Conservation (phyloP, 179 eudicot species). For the Drosera spatulata region DNA sequence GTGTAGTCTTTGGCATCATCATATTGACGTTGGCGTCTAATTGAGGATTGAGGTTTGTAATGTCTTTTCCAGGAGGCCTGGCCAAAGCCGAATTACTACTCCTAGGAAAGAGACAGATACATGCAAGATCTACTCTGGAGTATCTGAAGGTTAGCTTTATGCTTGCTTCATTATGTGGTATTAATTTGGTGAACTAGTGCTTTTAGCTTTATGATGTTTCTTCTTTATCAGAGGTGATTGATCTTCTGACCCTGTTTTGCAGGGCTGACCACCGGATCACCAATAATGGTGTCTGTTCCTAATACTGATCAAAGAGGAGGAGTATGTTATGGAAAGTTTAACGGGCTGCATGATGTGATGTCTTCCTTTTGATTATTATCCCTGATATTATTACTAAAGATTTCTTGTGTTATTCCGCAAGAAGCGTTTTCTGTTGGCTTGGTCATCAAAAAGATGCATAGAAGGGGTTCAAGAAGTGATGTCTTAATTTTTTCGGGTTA, state of each 20-base stretch:
- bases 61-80: constrained; percentile 76
- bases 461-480: too few species aligned
- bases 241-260: constrained; percentile 11
- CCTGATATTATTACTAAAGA: too few species aligned
- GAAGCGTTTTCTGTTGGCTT: too few species aligned
- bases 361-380: too few species aligned
- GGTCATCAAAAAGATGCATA: too few species aligned
- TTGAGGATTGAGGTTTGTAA: background rate
- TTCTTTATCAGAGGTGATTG: constrained; percentile 6
- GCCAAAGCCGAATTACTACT: constrained; percentile 94
- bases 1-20: too few species aligned
- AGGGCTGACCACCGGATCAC: constrained; percentile 77
- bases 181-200: background rate
- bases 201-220: background rate
- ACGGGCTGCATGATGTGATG: too few species aligned
- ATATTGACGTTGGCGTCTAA: too few species aligned
- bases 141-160: constrained; percentile 63
- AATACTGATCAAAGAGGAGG: constrained; percentile 94
- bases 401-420: too few species aligned
- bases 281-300: constrained; percentile 81
- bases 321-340: constrained; percentile 17
- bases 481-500: too few species aligned
- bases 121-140: constrained; percentile 70
- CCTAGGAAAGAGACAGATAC: constrained; percentile 98
- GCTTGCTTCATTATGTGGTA: background rate